Percentiles rank a stretch among this genome's conserved stretches.
phyloP scores from a whole-genome alignment of 495 filamentous ascomycete genomes.

The Talaromyces ruber region DNA sequence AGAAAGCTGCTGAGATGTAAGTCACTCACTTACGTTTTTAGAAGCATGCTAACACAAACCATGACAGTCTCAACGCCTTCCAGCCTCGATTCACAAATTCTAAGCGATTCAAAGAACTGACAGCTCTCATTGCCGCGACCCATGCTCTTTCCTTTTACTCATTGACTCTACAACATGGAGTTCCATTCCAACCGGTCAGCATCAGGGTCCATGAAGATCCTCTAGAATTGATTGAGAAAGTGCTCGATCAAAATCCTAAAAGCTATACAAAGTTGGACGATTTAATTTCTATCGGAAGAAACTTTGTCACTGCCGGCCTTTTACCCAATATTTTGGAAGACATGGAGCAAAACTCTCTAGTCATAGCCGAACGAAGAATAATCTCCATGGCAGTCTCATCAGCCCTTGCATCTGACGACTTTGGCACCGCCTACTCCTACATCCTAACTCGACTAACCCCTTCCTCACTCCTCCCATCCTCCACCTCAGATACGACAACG shows the following conservation, averaged over 20 bases:
- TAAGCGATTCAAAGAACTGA: slow-evolving; percentile 43
- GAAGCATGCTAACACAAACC: background rate
- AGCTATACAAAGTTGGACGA: slow-evolving; percentile 84
- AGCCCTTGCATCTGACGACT: slow-evolving; percentile 79
- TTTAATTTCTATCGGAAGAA: slow-evolving; percentile 66
- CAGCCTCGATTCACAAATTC: slow-evolving; percentile 52
- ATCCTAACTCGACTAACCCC: slow-evolving; percentile 60
- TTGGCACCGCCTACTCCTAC: slow-evolving; percentile 95
- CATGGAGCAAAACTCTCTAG: slow-evolving; percentile 13
- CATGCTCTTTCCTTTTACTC: slow-evolving; percentile 84
- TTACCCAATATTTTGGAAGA: background rate
- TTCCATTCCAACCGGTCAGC: slow-evolving; percentile 85
- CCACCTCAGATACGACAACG: slow-evolving; percentile 8
- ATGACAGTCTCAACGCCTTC: slow-evolving; percentile 60
- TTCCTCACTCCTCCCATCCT: slow-evolving; percentile 17
- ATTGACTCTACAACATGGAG: slow-evolving; percentile 80
- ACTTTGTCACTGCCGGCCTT: slow-evolving; percentile 67
- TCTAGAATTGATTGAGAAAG: slow-evolving; percentile 69
- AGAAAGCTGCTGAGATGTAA: slow-evolving; percentile 76
- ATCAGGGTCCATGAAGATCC: slow-evolving; percentile 83
- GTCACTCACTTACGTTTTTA: slow-evolving; percentile 14
- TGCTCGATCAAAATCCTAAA: slow-evolving; percentile 78
- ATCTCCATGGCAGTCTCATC: slow-evolving; percentile 84
- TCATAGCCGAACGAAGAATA: slow-evolving; percentile 55
- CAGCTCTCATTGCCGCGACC: slow-evolving; percentile 72